These are phyloP conservation scores for Termitomyces sp. DNA, from an alignment of 768 basidiomycete genomes.

Conservation along the genomic window DNA sequence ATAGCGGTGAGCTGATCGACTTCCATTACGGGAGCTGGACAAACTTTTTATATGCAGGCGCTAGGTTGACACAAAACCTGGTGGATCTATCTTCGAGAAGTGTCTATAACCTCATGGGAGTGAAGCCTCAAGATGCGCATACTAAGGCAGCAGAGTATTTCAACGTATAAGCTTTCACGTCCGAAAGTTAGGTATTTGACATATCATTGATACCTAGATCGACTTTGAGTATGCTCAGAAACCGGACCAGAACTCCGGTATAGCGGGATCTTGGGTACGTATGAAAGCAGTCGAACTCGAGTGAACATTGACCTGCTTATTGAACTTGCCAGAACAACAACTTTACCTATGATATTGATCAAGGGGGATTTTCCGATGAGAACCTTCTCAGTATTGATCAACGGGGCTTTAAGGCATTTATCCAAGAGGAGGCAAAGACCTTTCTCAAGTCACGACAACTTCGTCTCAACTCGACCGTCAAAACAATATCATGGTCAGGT, in stretches of 20 bases:
- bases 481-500: conserved; percentile 39
- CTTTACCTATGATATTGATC: conserved; percentile 47
- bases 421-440: conserved; percentile 51
- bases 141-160: conserved; percentile 57
- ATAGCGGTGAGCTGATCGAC: conserved; percentile 34
- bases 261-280: conserved; percentile 61
- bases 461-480: conserved; percentile 48
- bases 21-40: neutral
- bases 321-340: conserved; percentile 47
- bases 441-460: conserved; percentile 49
- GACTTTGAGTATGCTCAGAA: conserved; percentile 55
- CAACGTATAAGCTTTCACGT: conserved; percentile 23
- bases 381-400: conserved; percentile 56
- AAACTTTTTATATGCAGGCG: conserved; percentile 27
- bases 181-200: neutral
- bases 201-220: conserved; percentile 19
- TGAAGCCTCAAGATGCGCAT: conserved; percentile 39
- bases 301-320: neutral
- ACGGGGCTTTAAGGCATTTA: conserved; percentile 56
- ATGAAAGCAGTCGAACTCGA: neutral
- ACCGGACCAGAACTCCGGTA: conserved; percentile 60
- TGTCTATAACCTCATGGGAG: conserved; percentile 50
- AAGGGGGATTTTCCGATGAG: conserved; percentile 55
- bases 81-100: conserved; percentile 53
- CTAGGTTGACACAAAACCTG: conserved; percentile 37